phyloP scores from a whole-genome alignment of 139 green algal genomes.

The Haematococcus sp. region DNA sequence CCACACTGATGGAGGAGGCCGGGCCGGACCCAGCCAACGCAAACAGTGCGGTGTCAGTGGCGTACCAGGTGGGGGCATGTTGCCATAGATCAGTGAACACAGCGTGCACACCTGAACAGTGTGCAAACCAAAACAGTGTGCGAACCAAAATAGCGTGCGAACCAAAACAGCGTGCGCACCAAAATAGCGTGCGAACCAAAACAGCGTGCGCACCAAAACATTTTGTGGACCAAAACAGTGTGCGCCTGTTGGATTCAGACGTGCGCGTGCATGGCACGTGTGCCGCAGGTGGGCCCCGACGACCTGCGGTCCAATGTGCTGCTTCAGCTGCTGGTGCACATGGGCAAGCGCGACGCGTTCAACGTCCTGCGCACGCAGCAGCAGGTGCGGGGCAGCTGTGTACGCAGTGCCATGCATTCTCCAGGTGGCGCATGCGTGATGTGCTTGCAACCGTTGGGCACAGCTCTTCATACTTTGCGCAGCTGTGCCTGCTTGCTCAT shows the following conservation, averaged over 20 bases:
- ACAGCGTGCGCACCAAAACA: too few relatives aligned
- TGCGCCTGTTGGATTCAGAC: too few relatives aligned
- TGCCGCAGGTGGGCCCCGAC: constrained; percentile 66
- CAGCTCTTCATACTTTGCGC: too few relatives aligned
- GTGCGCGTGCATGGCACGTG: too few relatives aligned
- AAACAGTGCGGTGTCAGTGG: constrained; percentile 71
- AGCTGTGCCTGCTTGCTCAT: too few relatives aligned
- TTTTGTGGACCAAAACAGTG: too few relatives aligned
- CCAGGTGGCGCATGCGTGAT: too few relatives aligned
- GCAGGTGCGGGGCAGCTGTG: constrained; percentile 71
- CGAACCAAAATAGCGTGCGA: too few relatives aligned
- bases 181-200: too few relatives aligned
- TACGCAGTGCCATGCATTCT: neutral
- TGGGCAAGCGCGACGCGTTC: constrained; percentile 80
- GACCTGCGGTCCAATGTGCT: constrained; percentile 68
- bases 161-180: too few relatives aligned
- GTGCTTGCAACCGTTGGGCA: too few relatives aligned
- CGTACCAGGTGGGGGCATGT: constrained; percentile 61
- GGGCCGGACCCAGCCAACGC: constrained; percentile 71
- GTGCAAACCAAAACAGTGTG: too few relatives aligned
- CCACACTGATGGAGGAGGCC: constrained; percentile 21
- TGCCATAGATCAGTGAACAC: neutral
- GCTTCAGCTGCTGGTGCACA: constrained; percentile 72
- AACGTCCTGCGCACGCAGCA: constrained; percentile 82
- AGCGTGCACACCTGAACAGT: neutral